Evolutionary conservation across 371 early-diverging fungal species (phyloP).

Genomic region (Coemansia sp.): DNA sequence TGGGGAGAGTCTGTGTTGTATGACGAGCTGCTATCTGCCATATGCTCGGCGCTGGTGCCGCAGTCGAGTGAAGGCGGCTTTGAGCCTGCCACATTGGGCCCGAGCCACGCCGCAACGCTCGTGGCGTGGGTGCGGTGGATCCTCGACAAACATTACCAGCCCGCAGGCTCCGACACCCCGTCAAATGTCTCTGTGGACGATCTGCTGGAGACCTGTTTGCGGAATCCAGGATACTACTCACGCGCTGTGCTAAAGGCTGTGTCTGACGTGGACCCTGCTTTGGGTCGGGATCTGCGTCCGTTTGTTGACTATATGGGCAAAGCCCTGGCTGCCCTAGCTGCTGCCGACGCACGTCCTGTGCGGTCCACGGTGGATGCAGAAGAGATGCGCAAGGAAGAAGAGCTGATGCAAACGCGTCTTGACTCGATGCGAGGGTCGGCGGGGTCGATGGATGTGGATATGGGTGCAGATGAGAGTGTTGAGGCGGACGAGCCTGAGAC

Average conservation of each 20-base stretch:
- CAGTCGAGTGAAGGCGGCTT: slow-evolving; percentile 18
- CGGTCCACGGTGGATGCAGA: not conserved
- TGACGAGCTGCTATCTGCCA: slow-evolving; percentile 35
- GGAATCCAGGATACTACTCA: slow-evolving; percentile 44
- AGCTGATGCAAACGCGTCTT: slow-evolving; percentile 25
- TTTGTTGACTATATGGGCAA: slow-evolving; percentile 50
- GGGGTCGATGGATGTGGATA: slow-evolving; percentile 12
- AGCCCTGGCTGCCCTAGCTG: slow-evolving; percentile 39
- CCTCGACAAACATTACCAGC: slow-evolving; percentile 12
- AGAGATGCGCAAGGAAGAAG: slow-evolving; percentile 31
- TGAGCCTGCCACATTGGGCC: slow-evolving; percentile 17
- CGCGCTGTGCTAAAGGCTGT: slow-evolving; percentile 38
- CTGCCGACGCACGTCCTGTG: slow-evolving; percentile 12
- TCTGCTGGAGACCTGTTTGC: slow-evolving; percentile 46
- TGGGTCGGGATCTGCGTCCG: slow-evolving; percentile 39
- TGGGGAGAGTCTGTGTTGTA: slow-evolving; percentile 32
- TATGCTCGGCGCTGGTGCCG: slow-evolving; percentile 22
- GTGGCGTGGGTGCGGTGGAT: slow-evolving; percentile 45
- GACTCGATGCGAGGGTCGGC: slow-evolving; percentile 11
- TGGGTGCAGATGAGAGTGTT: not conserved
- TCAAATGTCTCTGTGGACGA: slow-evolving; percentile 5
- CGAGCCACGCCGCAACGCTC: slow-evolving; percentile 44
- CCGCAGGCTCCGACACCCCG: not conserved
- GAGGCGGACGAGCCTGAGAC: not conserved
- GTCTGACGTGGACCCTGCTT: slow-evolving; percentile 23